phyloP scores from a whole-genome alignment of 306 rosid species.

The Biancaea sappan region DNA sequence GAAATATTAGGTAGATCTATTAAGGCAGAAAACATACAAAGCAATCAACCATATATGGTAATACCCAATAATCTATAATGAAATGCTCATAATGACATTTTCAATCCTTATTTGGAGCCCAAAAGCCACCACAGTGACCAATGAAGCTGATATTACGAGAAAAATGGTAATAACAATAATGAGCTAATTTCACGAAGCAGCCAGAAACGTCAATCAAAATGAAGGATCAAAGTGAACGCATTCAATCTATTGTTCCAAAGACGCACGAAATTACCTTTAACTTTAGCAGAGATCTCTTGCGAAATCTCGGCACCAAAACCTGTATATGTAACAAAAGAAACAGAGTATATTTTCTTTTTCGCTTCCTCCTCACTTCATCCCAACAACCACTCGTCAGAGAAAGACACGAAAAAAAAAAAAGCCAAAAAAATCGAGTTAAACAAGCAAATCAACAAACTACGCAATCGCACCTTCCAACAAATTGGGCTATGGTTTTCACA shows the following conservation, averaged over 20 bases:
- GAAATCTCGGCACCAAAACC: slow-evolving; percentile 91
- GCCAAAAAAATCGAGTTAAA: neutral
- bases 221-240: neutral
- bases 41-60: slow-evolving; percentile 14
- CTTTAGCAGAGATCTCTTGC: slow-evolving; percentile 80
- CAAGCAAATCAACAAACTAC: neutral
- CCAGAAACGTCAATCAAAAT: neutral
- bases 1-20: slow-evolving; percentile 76
- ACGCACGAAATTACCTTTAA: slow-evolving; percentile 57
- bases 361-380: slow-evolving; percentile 85
- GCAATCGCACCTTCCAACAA: slow-evolving; percentile 67
- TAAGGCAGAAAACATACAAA: slow-evolving; percentile 15
- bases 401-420: neutral
- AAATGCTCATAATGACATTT: neutral
- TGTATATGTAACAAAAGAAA: slow-evolving; percentile 64
- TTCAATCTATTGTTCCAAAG: neutral
- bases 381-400: neutral
- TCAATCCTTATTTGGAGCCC: neutral
- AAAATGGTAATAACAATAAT: neutral
- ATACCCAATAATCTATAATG: neutral
- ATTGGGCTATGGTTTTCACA: slow-evolving; percentile 76
- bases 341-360: slow-evolving; percentile 88
- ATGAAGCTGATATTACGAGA: neutral
- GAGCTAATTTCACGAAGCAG: slow-evolving; percentile 1
- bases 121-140: neutral